Evolutionary conservation across 2,329 filamentous ascomycete genomes (phyloP).

Genomic region (Sphaerulina populicola): DNA sequence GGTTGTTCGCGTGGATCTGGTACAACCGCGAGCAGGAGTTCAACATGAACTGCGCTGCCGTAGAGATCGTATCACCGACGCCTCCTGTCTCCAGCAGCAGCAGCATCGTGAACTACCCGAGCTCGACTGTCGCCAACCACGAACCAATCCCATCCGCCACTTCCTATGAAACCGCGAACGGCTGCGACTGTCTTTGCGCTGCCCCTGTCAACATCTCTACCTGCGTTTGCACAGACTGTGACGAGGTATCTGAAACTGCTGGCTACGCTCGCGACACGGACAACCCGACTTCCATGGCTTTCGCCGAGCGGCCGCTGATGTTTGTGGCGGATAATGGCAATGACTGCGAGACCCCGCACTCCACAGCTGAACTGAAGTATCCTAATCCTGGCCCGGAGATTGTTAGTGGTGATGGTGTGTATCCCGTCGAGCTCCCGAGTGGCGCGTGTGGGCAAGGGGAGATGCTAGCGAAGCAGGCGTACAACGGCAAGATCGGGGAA

Average conservation of each 20-base stretch:
- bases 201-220: no score
- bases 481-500: slow-evolving; percentile 4
- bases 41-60: slow-evolving; percentile 41
- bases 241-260: no score
- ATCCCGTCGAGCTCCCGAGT: slow-evolving; percentile 36
- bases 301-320: slow-evolving; percentile 36
- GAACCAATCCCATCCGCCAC: no score
- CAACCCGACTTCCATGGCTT: slow-evolving; percentile 27
- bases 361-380: slow-evolving; percentile 38
- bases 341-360: slow-evolving; percentile 34
- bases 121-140: no score
- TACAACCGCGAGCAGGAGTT: slow-evolving; percentile 43
- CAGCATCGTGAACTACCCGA: neutral
- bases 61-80: slow-evolving; percentile 33
- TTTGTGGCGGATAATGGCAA: slow-evolving; percentile 35
- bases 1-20: slow-evolving; percentile 43
- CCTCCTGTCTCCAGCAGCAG: neutral
- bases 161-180: no score
- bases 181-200: no score
- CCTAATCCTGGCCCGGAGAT: slow-evolving; percentile 40
- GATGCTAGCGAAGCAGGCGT: slow-evolving; percentile 19
- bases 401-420: slow-evolving; percentile 38
- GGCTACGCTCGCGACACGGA: neutral
- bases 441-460: slow-evolving; percentile 17
- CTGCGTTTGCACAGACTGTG: no score